Conservation (phyloP, 176 grass and related monocot species). For the Juncus inflexus region DNA sequence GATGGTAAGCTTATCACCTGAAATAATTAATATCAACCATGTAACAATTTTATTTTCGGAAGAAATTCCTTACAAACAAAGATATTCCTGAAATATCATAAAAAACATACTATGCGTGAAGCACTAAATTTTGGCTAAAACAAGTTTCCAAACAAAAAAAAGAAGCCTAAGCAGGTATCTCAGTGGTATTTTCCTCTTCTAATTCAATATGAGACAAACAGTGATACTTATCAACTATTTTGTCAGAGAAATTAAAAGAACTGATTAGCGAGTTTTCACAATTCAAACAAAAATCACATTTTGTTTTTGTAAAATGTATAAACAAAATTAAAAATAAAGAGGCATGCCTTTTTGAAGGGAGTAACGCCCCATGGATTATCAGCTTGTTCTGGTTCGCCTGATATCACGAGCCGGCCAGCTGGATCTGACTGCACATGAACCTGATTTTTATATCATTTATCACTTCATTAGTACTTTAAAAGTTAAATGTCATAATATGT, state of each 20-base stretch:
- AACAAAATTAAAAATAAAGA: conserved; percentile 7
- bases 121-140: no score
- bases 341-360: conserved; percentile 78
- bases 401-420: conserved; percentile 86
- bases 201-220: no score
- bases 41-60: conserved; percentile 9
- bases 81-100: not conserved
- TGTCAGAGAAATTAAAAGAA: no score
- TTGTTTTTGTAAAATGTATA: conserved; percentile 24
- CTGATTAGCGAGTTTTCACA: not conserved
- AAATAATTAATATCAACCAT: conserved; percentile 25
- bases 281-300: conserved; percentile 36
- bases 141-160: no score
- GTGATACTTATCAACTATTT: no score
- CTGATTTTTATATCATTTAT: conserved; percentile 36
- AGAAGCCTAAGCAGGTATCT: no score
- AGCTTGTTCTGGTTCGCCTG: conserved; percentile 81
- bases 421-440: conserved; percentile 99
- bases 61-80: conserved; percentile 17
- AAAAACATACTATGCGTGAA: no score
- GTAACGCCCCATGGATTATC: conserved; percentile 99
- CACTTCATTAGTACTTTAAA: conserved; percentile 3
- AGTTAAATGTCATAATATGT: not conserved
- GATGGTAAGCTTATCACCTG: conserved; percentile 87
- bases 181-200: no score